Evolutionary conservation across 257 asterid species (phyloP).

Genomic region (Penstemon newberryi): DNA sequence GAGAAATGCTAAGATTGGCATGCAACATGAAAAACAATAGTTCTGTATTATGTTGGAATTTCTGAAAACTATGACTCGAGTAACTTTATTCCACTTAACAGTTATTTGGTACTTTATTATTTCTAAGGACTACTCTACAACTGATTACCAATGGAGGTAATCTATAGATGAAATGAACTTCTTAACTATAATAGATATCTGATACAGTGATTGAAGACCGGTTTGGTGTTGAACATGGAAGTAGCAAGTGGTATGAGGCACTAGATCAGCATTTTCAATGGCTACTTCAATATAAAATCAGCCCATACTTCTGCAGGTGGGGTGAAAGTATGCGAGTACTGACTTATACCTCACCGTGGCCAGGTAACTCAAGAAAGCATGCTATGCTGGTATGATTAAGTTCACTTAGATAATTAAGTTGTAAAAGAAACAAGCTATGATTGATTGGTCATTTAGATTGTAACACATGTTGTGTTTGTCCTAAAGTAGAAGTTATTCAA

Average conservation of each 20-base stretch:
- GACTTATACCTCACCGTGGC: conserved; percentile 98
- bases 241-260: conserved; percentile 81
- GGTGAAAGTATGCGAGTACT: conserved; percentile 93
- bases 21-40: conserved; percentile 18
- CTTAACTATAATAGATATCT: conserved; percentile 72
- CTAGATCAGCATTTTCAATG: conserved; percentile 92
- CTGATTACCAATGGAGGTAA: conserved; percentile 7
- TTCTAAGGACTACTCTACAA: no score
- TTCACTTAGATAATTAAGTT: conserved; percentile 8
- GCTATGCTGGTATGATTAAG: conserved; percentile 4
- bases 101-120: no score
- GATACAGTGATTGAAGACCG: conserved; percentile 99
- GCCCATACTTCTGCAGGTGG: conserved; percentile 99
- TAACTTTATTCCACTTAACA: conserved; percentile 15
- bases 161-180: conserved; percentile 25
- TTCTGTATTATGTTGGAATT: conserved; percentile 8
- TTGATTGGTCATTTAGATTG: conserved; percentile 11
- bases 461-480: not conserved
- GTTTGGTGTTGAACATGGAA: conserved; percentile 95
- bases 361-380: conserved; percentile 58
- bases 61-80: conserved; percentile 6
- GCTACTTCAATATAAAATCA: conserved; percentile 90
- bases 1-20: conserved; percentile 22
- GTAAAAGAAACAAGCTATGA: conserved; percentile 13
- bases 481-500: conserved; percentile 18